Evolutionary conservation across 2,329 filamentous ascomycete species (phyloP), one percentile per base, ranked within the genome.

Genomic region (Fusarium sp.): DNA sequence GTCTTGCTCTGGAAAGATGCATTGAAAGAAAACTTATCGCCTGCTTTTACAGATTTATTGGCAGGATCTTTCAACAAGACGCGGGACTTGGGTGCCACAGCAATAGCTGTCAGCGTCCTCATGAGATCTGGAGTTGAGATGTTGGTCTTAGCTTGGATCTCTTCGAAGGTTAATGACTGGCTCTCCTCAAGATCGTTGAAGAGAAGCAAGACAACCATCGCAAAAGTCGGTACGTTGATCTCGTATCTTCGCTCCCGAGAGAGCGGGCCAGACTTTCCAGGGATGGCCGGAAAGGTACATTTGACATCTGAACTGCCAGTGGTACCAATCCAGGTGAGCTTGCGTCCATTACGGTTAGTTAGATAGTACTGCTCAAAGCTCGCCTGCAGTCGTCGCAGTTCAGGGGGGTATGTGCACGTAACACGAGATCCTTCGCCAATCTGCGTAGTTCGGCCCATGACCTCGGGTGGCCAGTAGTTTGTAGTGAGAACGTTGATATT

Each of bases 401-500:
- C 90, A 1, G 88, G 82, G 1, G 96, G 95, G 80, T 93, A 98
- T 62, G 90, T 91, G 85, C 93, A 94, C 17, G 80, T 74, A 52
- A 80, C 77, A 24, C 79, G 79, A 39, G 80, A 80, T 68, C 83
- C 84, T 22, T 85, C 85, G 44, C 86, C 84, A 81, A 88, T 76
- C 83, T 88, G 77, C 84, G 88, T 77, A 80, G 87, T 76, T 68
- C 90, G 81, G 13, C 92, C 91, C 91, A 98, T 95, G 18, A 94
- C 90, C 77, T 98, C 95, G 75, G 95, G 90, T 5, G 96, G 96
- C 96, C 96, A 99, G 80, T 94, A 96, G 82, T 97, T 98, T 75
- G 92, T 95, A 1, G 95, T 98, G 44, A 99, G 88, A 36, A 99
- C 92, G 74, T 91, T 94, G 82, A 98, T 92, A 56, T 89, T 89